These are phyloP conservation scores for Agrocybe praecox DNA, from an alignment of 768 basidiomycete genomes.

Conservation along the genomic window DNA sequence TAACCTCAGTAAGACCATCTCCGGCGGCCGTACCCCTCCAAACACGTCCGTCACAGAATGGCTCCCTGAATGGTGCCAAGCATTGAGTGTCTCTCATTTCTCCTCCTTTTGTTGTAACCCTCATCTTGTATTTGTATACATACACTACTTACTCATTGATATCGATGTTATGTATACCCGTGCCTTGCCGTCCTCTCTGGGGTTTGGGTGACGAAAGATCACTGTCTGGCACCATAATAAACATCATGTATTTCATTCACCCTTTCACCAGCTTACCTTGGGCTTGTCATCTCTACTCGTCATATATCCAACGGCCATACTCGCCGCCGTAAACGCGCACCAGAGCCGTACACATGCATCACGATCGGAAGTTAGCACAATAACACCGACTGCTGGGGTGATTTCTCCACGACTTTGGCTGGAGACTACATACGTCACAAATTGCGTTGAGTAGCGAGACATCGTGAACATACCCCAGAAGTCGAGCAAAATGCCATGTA, in stretches of 20 bases:
- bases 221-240: constrained; percentile 29
- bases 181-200: constrained; percentile 25
- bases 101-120: constrained; percentile 8
- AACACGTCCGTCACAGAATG: constrained; percentile 23
- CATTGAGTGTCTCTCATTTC: constrained; percentile 14
- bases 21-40: constrained; percentile 32
- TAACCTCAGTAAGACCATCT: constrained; percentile 27
- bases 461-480: constrained; percentile 49
- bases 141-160: constrained; percentile 28
- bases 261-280: constrained; percentile 44
- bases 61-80: constrained; percentile 22
- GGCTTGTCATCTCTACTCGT: constrained; percentile 55
- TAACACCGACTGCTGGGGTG: constrained; percentile 57
- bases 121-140: constrained; percentile 8
- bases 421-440: constrained; percentile 16
- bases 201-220: constrained; percentile 42
- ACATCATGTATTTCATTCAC: background rate
- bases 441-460: background rate
- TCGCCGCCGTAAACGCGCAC: constrained; percentile 84
- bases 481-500: constrained; percentile 45
- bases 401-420: constrained; percentile 19
- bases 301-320: constrained; percentile 79
- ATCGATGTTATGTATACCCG: constrained; percentile 63
- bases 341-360: constrained; percentile 58
- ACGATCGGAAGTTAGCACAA: constrained; percentile 56